Base-by-base conservation (phyloP, 495 filamentous ascomycete species). In the Penicillium mononematosum region DNA sequence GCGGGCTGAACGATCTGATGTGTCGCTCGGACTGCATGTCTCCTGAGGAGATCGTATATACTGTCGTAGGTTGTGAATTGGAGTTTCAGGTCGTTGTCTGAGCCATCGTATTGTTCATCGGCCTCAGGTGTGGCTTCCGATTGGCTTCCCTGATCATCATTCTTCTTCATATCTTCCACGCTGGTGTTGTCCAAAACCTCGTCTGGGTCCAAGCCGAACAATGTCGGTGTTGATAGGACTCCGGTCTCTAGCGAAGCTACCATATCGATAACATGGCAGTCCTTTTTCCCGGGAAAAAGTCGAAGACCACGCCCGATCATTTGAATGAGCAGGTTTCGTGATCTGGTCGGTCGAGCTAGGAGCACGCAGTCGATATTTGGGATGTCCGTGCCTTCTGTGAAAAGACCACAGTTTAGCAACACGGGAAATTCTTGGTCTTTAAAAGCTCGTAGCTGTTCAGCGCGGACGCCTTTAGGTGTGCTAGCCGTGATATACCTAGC, bases 221-320 rank as follows among this genome's bases (percentile, higher is more conserved):
- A 76, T 0, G 94, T 97, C 1, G 94, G 95, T 0, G 88, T 91
- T 12, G 91, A 92, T 1, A 96, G 78, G 50, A 99, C 87, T 0
- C 95, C 94, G 0, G 85, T 86, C 52, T 83, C 80, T 14, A 98
- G 75, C 12, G 84, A 87, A 0, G 90, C 85, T 1, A 98, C 94
- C 90, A 99, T 92, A 69, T 99, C 94, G 59, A 99, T 94, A 45
- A 99, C 78, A 69, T 97, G 94, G 61, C 94, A 99, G 63, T 98
- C 83, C 41, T 85, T 70, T 67, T 99, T 99, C 1, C 81, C 88
- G 3, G 87, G 78, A 65, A 87, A 79, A 31, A 96, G 73, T 34
- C 94, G 85, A 81, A 98, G 87, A 0, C 94, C 94, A 58, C 94
- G 85, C 0, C 94, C 94, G 47, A 99, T 96, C 94, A 99, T 99